These are phyloP conservation scores for Cokeromyces recurvatus DNA, from an alignment of 371 early-diverging fungal genomes.

Conservation along the genomic window DNA sequence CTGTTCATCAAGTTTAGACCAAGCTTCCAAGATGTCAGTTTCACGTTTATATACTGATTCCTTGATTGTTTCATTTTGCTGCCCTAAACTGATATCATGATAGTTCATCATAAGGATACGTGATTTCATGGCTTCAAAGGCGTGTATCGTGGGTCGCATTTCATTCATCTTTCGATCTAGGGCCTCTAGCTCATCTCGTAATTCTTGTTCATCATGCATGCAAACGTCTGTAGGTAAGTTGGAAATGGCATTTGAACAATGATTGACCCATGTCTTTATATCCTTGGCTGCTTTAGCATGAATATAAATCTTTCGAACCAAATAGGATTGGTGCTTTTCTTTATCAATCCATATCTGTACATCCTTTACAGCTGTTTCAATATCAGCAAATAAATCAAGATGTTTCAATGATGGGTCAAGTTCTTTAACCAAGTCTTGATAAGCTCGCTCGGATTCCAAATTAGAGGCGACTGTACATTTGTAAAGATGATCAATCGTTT, in stretches of 20 bases:
- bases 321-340: slow-evolving; percentile 39
- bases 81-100: slow-evolving; percentile 22
- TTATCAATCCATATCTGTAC: too few species aligned
- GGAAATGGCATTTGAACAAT: slow-evolving; percentile 33
- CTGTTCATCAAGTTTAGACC: slow-evolving; percentile 30
- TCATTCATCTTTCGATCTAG: slow-evolving; percentile 32
- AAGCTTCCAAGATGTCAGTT: slow-evolving; percentile 26
- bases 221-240: slow-evolving; percentile 36
- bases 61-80: slow-evolving; percentile 11
- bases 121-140: slow-evolving; percentile 33
- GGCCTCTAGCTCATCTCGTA: slow-evolving; percentile 29
- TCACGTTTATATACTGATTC: slow-evolving; percentile 23
- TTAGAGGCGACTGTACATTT: slow-evolving; percentile 12
- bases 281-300: slow-evolving; percentile 40
- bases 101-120: slow-evolving; percentile 26
- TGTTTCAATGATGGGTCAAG: too few species aligned
- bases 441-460: slow-evolving; percentile 17
- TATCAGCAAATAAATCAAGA: too few species aligned
- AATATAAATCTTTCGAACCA: slow-evolving; percentile 31
- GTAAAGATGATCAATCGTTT: slow-evolving; percentile 16
- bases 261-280: slow-evolving; percentile 38
- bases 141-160: slow-evolving; percentile 34
- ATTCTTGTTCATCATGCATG: slow-evolving; percentile 35
- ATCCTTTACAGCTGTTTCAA: too few species aligned
- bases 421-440: slow-evolving; percentile 3